A percentile compares a stretch with the other conserved stretches of the same genome.
Conservation (phyloP, 352 stramenopile species). For the Globisporangium recalcitrans region DNA sequence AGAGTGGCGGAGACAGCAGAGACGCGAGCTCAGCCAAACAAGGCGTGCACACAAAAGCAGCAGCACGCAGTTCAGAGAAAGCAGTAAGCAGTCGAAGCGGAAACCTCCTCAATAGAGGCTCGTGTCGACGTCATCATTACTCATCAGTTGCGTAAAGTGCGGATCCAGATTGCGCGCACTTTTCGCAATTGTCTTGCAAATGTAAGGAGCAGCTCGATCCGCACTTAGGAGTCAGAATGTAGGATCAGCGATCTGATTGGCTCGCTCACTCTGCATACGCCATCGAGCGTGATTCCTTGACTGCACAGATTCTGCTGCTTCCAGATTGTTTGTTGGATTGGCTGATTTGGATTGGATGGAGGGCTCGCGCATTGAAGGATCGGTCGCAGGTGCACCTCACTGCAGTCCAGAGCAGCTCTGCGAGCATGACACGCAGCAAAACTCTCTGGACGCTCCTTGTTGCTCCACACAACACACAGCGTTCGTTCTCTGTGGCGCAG, state of each 20-base stretch:
- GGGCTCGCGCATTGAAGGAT: neutral
- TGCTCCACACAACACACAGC: neutral
- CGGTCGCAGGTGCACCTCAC: too few species aligned
- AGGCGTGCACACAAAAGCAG: neutral
- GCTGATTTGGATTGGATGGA: neutral
- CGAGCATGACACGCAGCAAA: too few species aligned
- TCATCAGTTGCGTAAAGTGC: neutral
- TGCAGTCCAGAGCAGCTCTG: too few species aligned
- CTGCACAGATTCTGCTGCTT: neutral
- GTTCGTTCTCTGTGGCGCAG: too few species aligned
- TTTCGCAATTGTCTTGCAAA: neutral
- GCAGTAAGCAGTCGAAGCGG: conserved; percentile 5
- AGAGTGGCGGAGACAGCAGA: too few species aligned
- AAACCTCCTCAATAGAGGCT: conserved; percentile 6
- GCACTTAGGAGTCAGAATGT: neutral
- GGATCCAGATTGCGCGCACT: too few species aligned
- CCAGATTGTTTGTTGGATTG: too few species aligned
- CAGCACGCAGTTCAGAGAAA: too few species aligned
- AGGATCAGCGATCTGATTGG: neutral
- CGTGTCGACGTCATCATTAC: conserved; percentile 2
- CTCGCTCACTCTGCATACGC: neutral
- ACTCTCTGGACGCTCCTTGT: neutral
- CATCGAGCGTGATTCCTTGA: neutral
- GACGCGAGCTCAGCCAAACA: neutral
- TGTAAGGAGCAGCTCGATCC: neutral